A percentile compares a stretch with the other conserved stretches of the same genome.
Conservation (phyloP, 1,284 basidiomycete species). For the Bothia castanella region DNA sequence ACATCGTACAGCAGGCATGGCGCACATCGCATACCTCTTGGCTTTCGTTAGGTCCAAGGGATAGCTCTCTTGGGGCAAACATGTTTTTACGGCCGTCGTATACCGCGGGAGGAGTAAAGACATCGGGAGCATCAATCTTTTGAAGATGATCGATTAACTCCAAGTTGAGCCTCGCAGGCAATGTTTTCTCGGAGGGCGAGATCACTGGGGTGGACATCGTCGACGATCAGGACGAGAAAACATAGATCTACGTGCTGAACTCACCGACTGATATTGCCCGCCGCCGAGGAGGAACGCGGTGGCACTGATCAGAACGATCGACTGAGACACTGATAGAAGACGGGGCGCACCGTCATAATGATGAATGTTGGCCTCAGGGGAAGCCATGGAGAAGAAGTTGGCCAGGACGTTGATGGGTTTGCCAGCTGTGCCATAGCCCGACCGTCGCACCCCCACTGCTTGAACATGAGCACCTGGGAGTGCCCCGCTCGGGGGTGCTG, state of each 20-base stretch:
- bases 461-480: slow-evolving; percentile 44
- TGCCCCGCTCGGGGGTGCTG: slow-evolving; percentile 33
- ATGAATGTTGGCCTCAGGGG: slow-evolving; percentile 59
- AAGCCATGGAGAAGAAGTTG: slow-evolving; percentile 60
- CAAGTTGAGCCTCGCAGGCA: slow-evolving; percentile 64
- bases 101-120: slow-evolving; percentile 62
- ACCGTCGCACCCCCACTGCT: slow-evolving; percentile 61
- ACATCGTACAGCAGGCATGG: neutral
- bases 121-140: slow-evolving; percentile 46
- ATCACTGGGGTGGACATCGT: slow-evolving; percentile 44
- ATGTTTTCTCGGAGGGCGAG: slow-evolving; percentile 57
- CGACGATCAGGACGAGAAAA: slow-evolving; percentile 10
- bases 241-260: slow-evolving; percentile 28
- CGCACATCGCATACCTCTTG: slow-evolving; percentile 42
- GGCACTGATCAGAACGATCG: slow-evolving; percentile 20
- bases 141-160: slow-evolving; percentile 62
- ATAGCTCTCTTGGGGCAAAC: slow-evolving; percentile 54
- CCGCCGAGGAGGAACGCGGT: slow-evolving; percentile 1
- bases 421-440: slow-evolving; percentile 58
- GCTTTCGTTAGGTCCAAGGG: slow-evolving; percentile 47
- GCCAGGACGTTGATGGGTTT: slow-evolving; percentile 49
- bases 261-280: slow-evolving; percentile 48
- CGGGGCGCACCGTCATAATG: slow-evolving; percentile 68
- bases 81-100: slow-evolving; percentile 80
- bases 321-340: slow-evolving; percentile 6